phyloP scores from a whole-genome alignment of 2,329 filamentous ascomycete species.

The Lachnellula suecica region DNA sequence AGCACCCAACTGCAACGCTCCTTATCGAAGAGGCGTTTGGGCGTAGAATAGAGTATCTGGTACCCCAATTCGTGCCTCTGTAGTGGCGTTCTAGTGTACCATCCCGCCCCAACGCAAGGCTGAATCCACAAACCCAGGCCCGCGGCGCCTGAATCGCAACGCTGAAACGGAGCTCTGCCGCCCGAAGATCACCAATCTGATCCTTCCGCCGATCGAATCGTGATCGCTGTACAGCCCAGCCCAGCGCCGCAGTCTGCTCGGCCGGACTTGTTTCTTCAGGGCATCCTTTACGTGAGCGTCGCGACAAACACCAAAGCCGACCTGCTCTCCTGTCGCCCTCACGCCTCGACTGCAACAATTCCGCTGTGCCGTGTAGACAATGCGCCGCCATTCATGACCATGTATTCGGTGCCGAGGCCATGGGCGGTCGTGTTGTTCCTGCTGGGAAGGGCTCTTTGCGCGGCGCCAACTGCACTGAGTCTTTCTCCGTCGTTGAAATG shows the following conservation, averaged over 20 bases:
- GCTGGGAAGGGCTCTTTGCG: no score
- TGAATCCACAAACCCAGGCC: not conserved
- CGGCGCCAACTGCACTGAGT: not conserved
- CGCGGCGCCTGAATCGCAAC: not conserved
- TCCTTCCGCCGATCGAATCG: not conserved
- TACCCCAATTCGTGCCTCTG: not conserved
- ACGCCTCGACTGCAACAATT: no score
- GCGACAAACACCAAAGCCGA: no score
- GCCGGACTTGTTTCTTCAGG: no score
- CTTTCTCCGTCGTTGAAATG: conserved; percentile 26
- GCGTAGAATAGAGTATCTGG: not conserved
- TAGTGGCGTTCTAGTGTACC: not conserved
- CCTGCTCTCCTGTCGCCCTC: no score
- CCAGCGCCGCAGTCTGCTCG: no score
- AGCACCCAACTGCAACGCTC: not conserved
- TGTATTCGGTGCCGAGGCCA: no score
- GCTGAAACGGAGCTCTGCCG: conserved; percentile 2
- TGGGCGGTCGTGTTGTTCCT: no score
- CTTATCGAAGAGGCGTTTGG: not conserved
- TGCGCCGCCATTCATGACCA: no score
- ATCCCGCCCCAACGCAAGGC: not conserved
- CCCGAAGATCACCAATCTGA: not conserved
- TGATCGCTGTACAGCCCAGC: not conserved
- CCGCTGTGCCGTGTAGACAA: no score
- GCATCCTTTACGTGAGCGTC: no score